Evolutionary conservation across 495 filamentous ascomycete genomes (phyloP), one percentile per base, ranked within the genome.

Genomic region (Ramalina intermedia): DNA sequence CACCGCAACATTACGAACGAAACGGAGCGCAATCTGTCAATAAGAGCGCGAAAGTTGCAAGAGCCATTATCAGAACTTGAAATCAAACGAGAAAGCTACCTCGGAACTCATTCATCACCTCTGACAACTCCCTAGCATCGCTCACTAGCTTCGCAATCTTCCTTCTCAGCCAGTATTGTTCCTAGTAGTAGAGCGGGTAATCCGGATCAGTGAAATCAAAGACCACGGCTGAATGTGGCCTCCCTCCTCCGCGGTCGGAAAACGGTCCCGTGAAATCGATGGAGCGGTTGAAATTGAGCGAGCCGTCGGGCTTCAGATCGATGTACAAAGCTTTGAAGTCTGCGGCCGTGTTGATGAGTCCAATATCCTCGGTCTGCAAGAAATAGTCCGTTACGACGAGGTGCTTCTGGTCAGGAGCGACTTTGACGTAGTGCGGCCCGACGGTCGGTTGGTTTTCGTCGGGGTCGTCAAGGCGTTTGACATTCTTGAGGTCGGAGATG

Each of bases 311-410:
- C 9, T 68, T 61, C 45, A 80, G 70, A 48, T 80, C 74, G 50
- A 82, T 73, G 58, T 78, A 80, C 49, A 73, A 70, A 6, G 69
- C 76, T 66, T 76, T 79, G 70, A 67, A 80, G 57, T 80, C 77
- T 39, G 71, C 76, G 0, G 75, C 75, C 0, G 76, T 80, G 52
- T 82, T 82, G 49, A 82, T 71, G 6, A 80, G 62, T 4, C 71
- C 71, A 46, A 80, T 78, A 6, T 74, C 68, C 33, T 76, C 76
- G 5, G 75, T 76, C 62, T 82, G 78, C 1, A 82, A 71, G 53
- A 82, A 82, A 64, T 82, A 82, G 46, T 78, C 78, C 11, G 71
- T 77, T 33, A 80, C 75, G 8, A 80, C 63, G 39, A 80, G 52
- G 55, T 82, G 74, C 64, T 74, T 74, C 63, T 78, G 72, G 57